Evolutionary conservation across 176 grass and related monocot genomes (phyloP).

Genomic region (Areca catechu): DNA sequence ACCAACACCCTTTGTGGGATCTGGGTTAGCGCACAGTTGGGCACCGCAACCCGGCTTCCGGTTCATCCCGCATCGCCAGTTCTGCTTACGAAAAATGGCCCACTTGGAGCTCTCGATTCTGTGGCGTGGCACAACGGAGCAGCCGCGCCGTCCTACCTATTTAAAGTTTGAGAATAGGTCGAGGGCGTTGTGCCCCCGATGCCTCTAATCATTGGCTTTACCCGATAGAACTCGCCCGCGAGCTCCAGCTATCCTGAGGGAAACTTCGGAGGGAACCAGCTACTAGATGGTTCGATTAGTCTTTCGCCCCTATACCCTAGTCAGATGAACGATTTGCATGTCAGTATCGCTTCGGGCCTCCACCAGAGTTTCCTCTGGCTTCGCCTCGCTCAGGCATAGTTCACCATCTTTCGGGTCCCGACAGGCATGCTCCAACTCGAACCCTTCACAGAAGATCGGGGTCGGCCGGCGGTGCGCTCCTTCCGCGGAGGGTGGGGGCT

Average conservation of each 20-base stretch:
- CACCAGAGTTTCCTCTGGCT: slow-evolving; percentile 37
- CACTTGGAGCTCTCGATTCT: slow-evolving; percentile 58
- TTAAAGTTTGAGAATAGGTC: slow-evolving; percentile 94
- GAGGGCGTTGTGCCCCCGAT: slow-evolving; percentile 66
- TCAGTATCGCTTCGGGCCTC: slow-evolving; percentile 45
- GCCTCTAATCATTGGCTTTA: slow-evolving; percentile 89
- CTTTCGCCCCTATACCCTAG: slow-evolving; percentile 55
- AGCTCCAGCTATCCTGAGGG: slow-evolving; percentile 29
- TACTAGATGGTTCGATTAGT: slow-evolving; percentile 74
- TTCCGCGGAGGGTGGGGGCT: too few relatives aligned
- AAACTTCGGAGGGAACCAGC: slow-evolving; percentile 54
- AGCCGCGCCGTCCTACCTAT: slow-evolving; percentile 42
- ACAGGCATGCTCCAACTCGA: slow-evolving; percentile 37
- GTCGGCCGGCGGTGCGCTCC: too few relatives aligned
- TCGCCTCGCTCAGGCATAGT: neutral
- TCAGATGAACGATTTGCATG: slow-evolving; percentile 45
- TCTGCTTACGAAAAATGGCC: slow-evolving; percentile 76
- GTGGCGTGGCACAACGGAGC: slow-evolving; percentile 4
- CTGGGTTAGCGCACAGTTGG: slow-evolving; percentile 41
- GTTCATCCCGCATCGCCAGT: slow-evolving; percentile 67
- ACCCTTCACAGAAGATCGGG: slow-evolving; percentile 36
- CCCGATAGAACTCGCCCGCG: too few relatives aligned
- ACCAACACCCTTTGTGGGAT: slow-evolving; percentile 46
- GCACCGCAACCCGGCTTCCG: slow-evolving; percentile 52
- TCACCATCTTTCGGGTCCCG: slow-evolving; percentile 51